phyloP scores from a whole-genome alignment of 1,284 basidiomycete genomes.

The Moniliella sp. region DNA sequence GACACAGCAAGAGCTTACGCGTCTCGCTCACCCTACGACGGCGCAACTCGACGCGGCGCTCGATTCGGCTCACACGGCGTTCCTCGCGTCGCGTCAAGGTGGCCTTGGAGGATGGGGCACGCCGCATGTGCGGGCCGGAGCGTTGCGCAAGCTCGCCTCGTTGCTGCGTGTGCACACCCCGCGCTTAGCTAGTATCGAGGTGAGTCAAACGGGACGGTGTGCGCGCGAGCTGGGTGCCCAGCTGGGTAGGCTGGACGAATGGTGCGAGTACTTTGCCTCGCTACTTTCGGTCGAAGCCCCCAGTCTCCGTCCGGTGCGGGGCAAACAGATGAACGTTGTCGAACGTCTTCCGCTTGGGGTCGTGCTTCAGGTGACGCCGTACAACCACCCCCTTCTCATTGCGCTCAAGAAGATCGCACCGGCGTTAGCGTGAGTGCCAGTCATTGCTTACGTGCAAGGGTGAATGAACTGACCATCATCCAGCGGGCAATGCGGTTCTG shows the following conservation, averaged over 20 bases:
- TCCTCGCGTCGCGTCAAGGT: conserved; percentile 4
- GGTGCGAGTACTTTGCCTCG: conserved; percentile 7
- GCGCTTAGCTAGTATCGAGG: conserved; percentile 4
- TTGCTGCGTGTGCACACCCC: conserved; percentile 5
- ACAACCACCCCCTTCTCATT: conserved; percentile 45
- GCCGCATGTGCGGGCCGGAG: conserved; percentile 4
- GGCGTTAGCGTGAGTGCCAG: conserved; percentile 61
- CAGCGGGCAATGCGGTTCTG: conserved; percentile 49
- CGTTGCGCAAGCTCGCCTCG: conserved; percentile 4
- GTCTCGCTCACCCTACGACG: too few species aligned
- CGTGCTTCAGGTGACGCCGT: conserved; percentile 49
- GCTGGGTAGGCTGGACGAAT: conserved; percentile 6
- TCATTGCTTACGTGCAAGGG: too few species aligned
- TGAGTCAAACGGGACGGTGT: conserved; percentile 6
- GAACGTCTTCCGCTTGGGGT: conserved; percentile 57
- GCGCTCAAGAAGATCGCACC: conserved; percentile 65
- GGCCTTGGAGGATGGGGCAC: conserved; percentile 6
- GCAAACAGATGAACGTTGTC: conserved; percentile 53
- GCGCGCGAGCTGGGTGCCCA: conserved; percentile 7
- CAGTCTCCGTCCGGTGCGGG: conserved; percentile 46
- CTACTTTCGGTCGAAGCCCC: conserved; percentile 3
- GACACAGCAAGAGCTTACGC: too few species aligned
- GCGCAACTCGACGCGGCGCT: conserved; percentile 3
- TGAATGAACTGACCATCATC: too few species aligned
- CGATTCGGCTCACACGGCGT: conserved; percentile 2